Conservation (phyloP, 768 basidiomycete genomes). For the Auricularia sp. region DNA sequence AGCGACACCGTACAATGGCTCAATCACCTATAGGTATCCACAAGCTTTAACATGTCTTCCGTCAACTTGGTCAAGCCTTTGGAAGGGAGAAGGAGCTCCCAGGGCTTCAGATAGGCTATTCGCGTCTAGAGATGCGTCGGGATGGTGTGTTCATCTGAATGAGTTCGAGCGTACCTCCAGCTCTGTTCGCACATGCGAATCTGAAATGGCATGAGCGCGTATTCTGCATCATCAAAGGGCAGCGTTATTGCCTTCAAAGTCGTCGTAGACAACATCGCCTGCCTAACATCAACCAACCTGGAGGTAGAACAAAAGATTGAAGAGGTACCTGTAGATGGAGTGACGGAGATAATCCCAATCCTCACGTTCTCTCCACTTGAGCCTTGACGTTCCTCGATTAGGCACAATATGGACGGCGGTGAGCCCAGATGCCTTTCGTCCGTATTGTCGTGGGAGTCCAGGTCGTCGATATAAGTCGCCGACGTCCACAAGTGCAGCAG, state of each 20-base stretch:
- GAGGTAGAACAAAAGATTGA: neutral
- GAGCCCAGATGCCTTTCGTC: slow-evolving; percentile 26
- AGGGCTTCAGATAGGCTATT: slow-evolving; percentile 72
- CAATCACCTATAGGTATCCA: slow-evolving; percentile 27
- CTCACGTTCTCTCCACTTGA: slow-evolving; percentile 30
- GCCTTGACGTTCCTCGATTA: slow-evolving; percentile 42
- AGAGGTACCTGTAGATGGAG: slow-evolving; percentile 48
- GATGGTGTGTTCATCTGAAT: too few species aligned
- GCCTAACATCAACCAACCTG: neutral
- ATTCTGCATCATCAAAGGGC: neutral
- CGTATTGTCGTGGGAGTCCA: slow-evolving; percentile 22
- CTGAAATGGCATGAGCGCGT: slow-evolving; percentile 26
- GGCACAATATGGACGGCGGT: slow-evolving; percentile 63
- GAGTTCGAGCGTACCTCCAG: slow-evolving; percentile 53
- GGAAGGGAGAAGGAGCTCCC: slow-evolving; percentile 64
- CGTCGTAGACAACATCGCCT: slow-evolving; percentile 90
- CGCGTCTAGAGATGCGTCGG: slow-evolving; percentile 47
- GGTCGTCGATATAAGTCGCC: slow-evolving; percentile 78
- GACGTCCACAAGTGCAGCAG: slow-evolving; percentile 76
- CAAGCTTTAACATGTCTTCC: slow-evolving; percentile 59
- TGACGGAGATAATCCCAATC: slow-evolving; percentile 69
- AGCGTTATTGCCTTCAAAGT: slow-evolving; percentile 56
- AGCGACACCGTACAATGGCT: slow-evolving; percentile 31
- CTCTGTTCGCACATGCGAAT: slow-evolving; percentile 77
- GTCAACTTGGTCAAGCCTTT: slow-evolving; percentile 55